Percentiles rank a stretch among this genome's conserved stretches.
phyloP scores from a whole-genome alignment of 805 yeast genomes.

The Cyberlindnera petersonii region DNA sequence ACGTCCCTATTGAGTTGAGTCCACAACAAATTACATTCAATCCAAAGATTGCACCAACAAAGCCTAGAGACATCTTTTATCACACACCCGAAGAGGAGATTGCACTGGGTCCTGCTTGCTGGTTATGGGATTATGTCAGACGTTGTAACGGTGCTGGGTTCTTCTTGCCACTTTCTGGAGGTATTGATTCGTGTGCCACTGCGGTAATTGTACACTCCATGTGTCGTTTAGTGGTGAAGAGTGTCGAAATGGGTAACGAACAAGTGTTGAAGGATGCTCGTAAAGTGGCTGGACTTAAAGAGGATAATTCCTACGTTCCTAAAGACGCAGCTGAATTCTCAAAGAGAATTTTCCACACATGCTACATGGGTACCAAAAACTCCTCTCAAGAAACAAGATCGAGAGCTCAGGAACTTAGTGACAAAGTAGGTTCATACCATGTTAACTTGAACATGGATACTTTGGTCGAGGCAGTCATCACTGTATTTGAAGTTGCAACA shows the following conservation, averaged over 20 bases:
- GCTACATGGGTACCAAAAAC: slow-evolving; percentile 94
- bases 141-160: slow-evolving; percentile 88
- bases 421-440: slow-evolving; percentile 81
- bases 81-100: slow-evolving; percentile 93
- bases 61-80: slow-evolving; percentile 46
- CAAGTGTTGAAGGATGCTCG: slow-evolving; percentile 79
- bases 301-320: slow-evolving; percentile 59
- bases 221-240: slow-evolving; percentile 80
- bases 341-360: slow-evolving; percentile 72
- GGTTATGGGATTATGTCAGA: slow-evolving; percentile 98
- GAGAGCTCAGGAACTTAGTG: slow-evolving; percentile 76
- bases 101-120: slow-evolving; percentile 97
- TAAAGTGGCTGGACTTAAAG: slow-evolving; percentile 51
- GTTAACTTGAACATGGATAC: slow-evolving; percentile 89
- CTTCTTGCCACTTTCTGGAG: slow-evolving; percentile 93
- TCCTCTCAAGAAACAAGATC: slow-evolving; percentile 83
- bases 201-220: slow-evolving; percentile 91
- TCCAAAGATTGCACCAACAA: slow-evolving; percentile 57
- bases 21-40: slow-evolving; percentile 57
- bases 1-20: slow-evolving; percentile 63
- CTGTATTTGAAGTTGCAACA: slow-evolving; percentile 81
- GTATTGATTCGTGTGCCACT: slow-evolving; percentile 97
- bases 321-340: slow-evolving; percentile 73
- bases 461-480: slow-evolving; percentile 67
- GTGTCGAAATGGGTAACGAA: slow-evolving; percentile 60